Conservation (phyloP, 768 basidiomycete genomes). For the Macrolepiota fuliginosa region DNA sequence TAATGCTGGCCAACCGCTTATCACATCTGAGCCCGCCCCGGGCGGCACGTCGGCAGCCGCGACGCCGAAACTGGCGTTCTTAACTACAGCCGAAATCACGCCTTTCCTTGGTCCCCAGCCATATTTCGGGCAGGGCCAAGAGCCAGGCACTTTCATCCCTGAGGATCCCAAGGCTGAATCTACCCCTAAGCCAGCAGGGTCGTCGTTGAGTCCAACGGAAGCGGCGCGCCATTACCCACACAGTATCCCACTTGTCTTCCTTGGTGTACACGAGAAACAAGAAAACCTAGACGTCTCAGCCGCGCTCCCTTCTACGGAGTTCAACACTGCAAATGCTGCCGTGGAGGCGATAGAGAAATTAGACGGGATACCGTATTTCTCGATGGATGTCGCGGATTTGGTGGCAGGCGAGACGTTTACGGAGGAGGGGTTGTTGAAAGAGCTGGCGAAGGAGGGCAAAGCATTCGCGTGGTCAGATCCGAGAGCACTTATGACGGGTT, state of each 20-base stretch:
- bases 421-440: constrained; percentile 29
- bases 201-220: constrained; percentile 37
- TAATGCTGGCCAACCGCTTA: constrained; percentile 68
- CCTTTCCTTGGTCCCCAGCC: constrained; percentile 65
- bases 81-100: constrained; percentile 61
- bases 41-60: constrained; percentile 18
- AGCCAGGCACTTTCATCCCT: constrained; percentile 34
- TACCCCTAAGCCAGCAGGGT: constrained; percentile 9
- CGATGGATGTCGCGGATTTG: constrained; percentile 67
- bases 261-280: constrained; percentile 66
- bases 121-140: constrained; percentile 68
- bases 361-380: constrained; percentile 83
- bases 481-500: constrained; percentile 47
- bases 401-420: constrained; percentile 22
- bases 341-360: constrained; percentile 44
- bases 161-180: constrained; percentile 22
- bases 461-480: constrained; percentile 64
- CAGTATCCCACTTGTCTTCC: constrained; percentile 67
- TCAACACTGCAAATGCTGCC: constrained; percentile 51
- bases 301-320: constrained; percentile 66
- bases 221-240: constrained; percentile 50
- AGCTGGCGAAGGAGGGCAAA: constrained; percentile 39
- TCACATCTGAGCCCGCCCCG: constrained; percentile 33
- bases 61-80: constrained; percentile 37
- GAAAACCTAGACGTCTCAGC: constrained; percentile 29